phyloP scores from a whole-genome alignment of 1,284 basidiomycete genomes.

The Exobasidium cylindrosporum region DNA sequence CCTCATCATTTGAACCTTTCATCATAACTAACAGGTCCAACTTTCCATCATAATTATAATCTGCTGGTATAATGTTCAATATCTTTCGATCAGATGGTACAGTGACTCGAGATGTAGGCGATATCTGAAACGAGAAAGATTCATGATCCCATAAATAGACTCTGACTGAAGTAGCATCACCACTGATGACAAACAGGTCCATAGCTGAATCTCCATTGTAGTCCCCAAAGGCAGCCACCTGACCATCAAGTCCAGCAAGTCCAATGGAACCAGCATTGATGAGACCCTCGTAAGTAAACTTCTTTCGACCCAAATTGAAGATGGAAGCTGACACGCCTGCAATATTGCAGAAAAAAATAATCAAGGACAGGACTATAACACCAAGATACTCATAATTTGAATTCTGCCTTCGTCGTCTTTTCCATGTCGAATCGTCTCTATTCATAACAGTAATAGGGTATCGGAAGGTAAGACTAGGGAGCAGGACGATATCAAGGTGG shows the following conservation, averaged over 20 bases:
- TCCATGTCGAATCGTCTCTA: background rate
- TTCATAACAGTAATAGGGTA: background rate
- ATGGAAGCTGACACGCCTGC: background rate
- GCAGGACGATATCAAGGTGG: no score
- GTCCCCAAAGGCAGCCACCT: constrained; percentile 85
- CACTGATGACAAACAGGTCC: constrained; percentile 73
- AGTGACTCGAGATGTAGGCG: constrained; percentile 56
- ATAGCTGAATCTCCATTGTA: constrained; percentile 91
- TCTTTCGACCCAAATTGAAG: background rate
- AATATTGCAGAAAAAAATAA: no score
- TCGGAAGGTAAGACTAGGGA: no score
- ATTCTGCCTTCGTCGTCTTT: background rate
- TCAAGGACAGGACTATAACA: no score
- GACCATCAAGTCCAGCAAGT: constrained; percentile 64
- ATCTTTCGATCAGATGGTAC: constrained; percentile 39
- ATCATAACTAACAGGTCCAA: constrained; percentile 84
- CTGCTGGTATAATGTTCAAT: constrained; percentile 80
- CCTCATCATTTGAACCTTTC: constrained; percentile 36
- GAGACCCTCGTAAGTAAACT: constrained; percentile 81
- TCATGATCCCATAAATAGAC: constrained; percentile 79
- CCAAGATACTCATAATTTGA: no score
- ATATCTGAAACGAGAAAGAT: constrained; percentile 63
- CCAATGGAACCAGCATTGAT: constrained; percentile 78
- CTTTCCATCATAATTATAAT: constrained; percentile 86
- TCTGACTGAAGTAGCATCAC: constrained; percentile 70